phyloP scores from a whole-genome alignment of 371 early-diverging fungal species.

The Syncephalis plumigaleata region DNA sequence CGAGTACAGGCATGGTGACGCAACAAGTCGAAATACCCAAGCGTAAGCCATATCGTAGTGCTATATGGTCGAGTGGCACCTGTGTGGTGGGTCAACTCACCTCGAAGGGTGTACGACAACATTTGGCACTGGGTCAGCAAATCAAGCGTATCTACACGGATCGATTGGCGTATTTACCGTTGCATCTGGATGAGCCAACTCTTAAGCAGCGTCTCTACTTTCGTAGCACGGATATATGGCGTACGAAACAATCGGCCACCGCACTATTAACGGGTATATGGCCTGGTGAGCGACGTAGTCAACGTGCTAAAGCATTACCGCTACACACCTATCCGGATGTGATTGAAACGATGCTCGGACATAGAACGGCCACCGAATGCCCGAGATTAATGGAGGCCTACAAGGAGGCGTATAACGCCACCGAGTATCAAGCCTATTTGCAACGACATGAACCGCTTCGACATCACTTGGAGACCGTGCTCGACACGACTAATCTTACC shows the following conservation, averaged over 20 bases:
- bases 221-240: slow-evolving; percentile 17
- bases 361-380: slow-evolving; percentile 22
- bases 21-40: background rate
- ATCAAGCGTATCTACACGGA: slow-evolving; percentile 29
- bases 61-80: slow-evolving; percentile 6
- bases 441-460: slow-evolving; percentile 1
- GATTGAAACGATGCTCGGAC: slow-evolving; percentile 27
- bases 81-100: slow-evolving; percentile 29
- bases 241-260: slow-evolving; percentile 32
- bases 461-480: slow-evolving; percentile 11
- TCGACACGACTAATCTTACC: slow-evolving; percentile 8
- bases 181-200: background rate
- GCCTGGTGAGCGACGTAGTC: background rate
- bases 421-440: slow-evolving; percentile 16
- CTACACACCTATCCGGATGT: slow-evolving; percentile 22
- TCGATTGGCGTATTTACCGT: slow-evolving; percentile 18
- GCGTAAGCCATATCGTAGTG: background rate
- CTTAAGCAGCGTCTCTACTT: slow-evolving; percentile 7
- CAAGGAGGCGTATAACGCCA: slow-evolving; percentile 5
- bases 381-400: slow-evolving; percentile 12
- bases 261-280: slow-evolving; percentile 24
- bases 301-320: slow-evolving; percentile 11
- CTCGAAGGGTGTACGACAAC: slow-evolving; percentile 24
- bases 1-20: background rate
- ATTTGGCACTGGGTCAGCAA: slow-evolving; percentile 19